These are phyloP conservation scores for Harringtonia lauricola DNA, from an alignment of 2,329 filamentous ascomycete species.

Conservation along the genomic window DNA sequence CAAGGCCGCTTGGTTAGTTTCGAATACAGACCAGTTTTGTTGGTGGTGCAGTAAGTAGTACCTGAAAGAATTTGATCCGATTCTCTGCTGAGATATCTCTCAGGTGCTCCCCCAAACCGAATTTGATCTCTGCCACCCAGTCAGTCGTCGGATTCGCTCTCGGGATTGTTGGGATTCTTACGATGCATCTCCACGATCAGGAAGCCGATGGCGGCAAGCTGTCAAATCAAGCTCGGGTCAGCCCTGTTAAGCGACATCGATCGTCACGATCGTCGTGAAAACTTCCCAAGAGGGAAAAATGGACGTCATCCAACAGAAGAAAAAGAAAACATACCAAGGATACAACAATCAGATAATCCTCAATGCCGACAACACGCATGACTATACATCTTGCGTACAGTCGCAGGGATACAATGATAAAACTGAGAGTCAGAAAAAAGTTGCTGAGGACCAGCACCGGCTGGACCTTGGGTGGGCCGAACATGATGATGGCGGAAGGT, in stretches of 20 bases:
- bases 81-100: background rate
- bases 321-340: background rate
- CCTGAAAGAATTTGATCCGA: background rate
- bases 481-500: no score
- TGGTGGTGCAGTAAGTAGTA: background rate
- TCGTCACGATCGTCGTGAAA: no score
- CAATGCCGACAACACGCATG: background rate
- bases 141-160: no score
- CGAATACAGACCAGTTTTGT: no score
- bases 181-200: constrained; percentile 2
- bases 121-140: background rate
- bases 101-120: background rate
- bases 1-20: background rate
- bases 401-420: background rate
- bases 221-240: background rate
- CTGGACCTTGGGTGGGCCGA: constrained; percentile 1
- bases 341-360: constrained; percentile 1
- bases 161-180: background rate
- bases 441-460: constrained; percentile 1
- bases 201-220: constrained; percentile 1
- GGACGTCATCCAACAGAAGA: background rate
- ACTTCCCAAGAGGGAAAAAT: no score
- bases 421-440: constrained; percentile 1
- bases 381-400: background rate
- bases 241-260: no score